Evolutionary conservation across 306 rosid genomes (phyloP).

Genomic region (Quercus mongolica): DNA sequence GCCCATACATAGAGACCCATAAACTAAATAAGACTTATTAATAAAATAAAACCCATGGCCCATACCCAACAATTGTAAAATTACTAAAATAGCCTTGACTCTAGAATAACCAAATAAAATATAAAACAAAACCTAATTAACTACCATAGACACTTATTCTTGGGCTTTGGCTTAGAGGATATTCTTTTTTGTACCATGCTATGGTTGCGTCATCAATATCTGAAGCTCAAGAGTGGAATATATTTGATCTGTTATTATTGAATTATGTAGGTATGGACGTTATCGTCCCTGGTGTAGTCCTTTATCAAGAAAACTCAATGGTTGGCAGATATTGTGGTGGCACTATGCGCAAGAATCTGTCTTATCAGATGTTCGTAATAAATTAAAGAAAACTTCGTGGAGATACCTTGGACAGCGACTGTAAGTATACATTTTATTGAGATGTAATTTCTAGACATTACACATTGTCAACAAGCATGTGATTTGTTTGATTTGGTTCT

Average conservation of each 20-base stretch:
- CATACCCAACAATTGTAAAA: no score
- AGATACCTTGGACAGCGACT: slow-evolving; percentile 78
- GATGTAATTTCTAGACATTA: slow-evolving; percentile 5
- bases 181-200: no score
- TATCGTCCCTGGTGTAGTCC: slow-evolving; percentile 85
- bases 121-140: no score
- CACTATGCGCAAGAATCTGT: slow-evolving; percentile 88
- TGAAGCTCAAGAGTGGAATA: background rate
- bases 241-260: slow-evolving; percentile 20
- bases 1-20: no score
- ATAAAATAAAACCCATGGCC: no score
- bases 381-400: slow-evolving; percentile 83
- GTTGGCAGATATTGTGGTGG: slow-evolving; percentile 92
- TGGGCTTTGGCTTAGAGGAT: no score
- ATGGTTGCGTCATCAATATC: background rate
- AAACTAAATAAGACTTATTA: no score
- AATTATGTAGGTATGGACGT: slow-evolving; percentile 70
- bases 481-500: background rate
- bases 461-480: background rate
- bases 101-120: no score
- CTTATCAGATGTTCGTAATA: slow-evolving; percentile 77
- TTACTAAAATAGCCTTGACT: no score
- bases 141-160: no score
- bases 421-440: slow-evolving; percentile 43
- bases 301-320: slow-evolving; percentile 48